Base-by-base conservation (phyloP, 768 basidiomycete genomes). In the Calocybe indica region DNA sequence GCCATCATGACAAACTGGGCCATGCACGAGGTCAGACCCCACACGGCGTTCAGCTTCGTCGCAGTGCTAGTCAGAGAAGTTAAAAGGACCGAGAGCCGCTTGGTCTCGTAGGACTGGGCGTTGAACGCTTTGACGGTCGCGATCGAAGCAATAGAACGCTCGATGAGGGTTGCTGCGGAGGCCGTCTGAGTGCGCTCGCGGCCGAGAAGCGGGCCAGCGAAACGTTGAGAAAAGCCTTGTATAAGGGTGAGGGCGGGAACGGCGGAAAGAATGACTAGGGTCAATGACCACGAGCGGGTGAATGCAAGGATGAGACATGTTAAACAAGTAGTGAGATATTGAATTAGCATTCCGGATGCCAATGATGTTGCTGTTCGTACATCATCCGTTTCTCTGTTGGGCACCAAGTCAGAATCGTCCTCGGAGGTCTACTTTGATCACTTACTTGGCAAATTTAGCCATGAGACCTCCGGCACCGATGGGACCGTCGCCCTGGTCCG, bases 111-210 rank as follows among this genome's bases (percentile, higher is more conserved):
- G 0, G 66, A 50, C 22, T 80, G 68, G 2, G 91, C 92, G 64
- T 92, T 94, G 75, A 92, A 92, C 0, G 88, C 88, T 62, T 96
- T 96, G 65, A 97, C 91, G 2, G 93, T 96, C 10, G 86, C 66
- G 56, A 98, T 92, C 38, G 85, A 80, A 5, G 80, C 61, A 9
- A 82, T 66, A 2, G 87, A 82, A 28, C 92, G 84, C 52, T 95
- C 86, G 56, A 93, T 73, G 48, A 86, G 75, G 4, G 88, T 85
- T 0, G 89, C 86, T 0, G 88, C 87, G n/a, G 72, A 68, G 5
- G 83, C 80, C 4, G 84, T 79, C 12, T 83, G 75, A 0, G 69
- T 59, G 41, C 88, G 82, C 55, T 97, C 92, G 22, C 58, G 64
- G 2, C 72, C 67, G 47, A 92, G 77, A 40, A 86, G 75, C 0